Percentiles rank a stretch among this genome's conserved stretches.
Evolutionary conservation across 768 basidiomycete species (phyloP).

Genomic region (Termitomyces sp.): DNA sequence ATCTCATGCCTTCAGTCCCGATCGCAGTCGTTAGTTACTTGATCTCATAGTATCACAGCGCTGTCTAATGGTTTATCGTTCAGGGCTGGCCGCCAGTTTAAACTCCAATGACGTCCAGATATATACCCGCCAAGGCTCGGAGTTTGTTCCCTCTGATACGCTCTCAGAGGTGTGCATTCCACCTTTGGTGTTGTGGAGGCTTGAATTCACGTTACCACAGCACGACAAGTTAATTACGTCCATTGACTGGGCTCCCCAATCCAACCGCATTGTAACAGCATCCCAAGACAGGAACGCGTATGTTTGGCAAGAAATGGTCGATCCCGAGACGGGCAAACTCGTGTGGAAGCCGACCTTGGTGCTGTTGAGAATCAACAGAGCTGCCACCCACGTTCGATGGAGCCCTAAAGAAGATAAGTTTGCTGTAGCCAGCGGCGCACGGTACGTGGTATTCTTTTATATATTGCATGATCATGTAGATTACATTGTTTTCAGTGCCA

Average conservation of each 20-base stretch:
- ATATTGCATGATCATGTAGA: neutral
- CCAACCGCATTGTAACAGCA: slow-evolving; percentile 96
- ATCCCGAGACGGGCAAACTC: slow-evolving; percentile 64
- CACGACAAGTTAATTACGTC: slow-evolving; percentile 98
- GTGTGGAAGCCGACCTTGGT: slow-evolving; percentile 98
- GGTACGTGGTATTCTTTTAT: slow-evolving; percentile 42
- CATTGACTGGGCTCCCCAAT: slow-evolving; percentile 97
- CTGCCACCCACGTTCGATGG: slow-evolving; percentile 95
- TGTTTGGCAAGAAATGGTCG: slow-evolving; percentile 87
- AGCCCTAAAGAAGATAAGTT: slow-evolving; percentile 98
- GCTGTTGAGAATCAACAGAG: slow-evolving; percentile 89
- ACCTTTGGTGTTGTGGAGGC: neutral
- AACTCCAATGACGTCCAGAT: slow-evolving; percentile 90
- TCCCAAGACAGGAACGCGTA: slow-evolving; percentile 99
- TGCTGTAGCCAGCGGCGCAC: slow-evolving; percentile 94
- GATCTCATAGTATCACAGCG: neutral
- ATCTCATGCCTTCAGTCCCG: slow-evolving; percentile 87
- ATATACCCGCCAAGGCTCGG: slow-evolving; percentile 58
- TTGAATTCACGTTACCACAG: slow-evolving; percentile 34
- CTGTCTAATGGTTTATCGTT: slow-evolving; percentile 3
- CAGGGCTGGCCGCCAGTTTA: slow-evolving; percentile 90
- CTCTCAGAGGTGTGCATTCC: slow-evolving; percentile 70
- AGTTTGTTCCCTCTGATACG: slow-evolving; percentile 72
- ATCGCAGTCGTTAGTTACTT: slow-evolving; percentile 69
- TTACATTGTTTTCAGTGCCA: slow-evolving; percentile 51